Conservation (phyloP, 139 green algal species). For the Chlorella sp. region DNA sequence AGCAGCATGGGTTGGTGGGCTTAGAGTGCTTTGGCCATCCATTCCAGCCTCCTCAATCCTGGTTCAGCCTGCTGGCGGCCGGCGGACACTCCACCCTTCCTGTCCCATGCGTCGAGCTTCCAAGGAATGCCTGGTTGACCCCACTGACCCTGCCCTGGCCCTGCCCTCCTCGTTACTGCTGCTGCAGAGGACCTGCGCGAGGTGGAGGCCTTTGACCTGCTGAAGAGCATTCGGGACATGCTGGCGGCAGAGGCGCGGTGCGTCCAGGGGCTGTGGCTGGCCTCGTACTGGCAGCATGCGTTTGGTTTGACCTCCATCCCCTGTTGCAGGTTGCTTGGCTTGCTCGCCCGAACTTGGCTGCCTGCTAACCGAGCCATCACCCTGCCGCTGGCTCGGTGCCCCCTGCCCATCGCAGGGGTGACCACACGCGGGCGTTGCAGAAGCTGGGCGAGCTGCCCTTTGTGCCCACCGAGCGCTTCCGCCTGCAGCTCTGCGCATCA, state of each 20-base stretch:
- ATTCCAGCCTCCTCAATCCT: too few species aligned
- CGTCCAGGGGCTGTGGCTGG: too few species aligned
- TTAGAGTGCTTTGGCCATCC: too few species aligned
- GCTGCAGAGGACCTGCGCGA: constrained; percentile 37
- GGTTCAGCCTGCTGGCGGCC: too few species aligned
- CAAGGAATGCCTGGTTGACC: neutral
- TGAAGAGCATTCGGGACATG: constrained; percentile 43
- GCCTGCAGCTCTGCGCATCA: constrained; percentile 41
- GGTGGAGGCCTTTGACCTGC: constrained; percentile 46
- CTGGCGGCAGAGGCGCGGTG: constrained; percentile 26
- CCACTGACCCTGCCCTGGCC: too few species aligned
- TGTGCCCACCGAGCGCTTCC: constrained; percentile 51
- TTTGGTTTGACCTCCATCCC: neutral
- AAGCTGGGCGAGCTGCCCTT: constrained; percentile 51
- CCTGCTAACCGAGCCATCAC: neutral
- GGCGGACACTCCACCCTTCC: too few species aligned
- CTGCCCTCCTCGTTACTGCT: neutral
- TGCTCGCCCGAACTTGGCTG: too few species aligned
- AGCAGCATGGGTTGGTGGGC: neutral
- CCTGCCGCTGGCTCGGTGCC: neutral
- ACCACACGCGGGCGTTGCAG: constrained; percentile 36
- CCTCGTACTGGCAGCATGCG: too few species aligned
- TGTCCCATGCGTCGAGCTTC: neutral
- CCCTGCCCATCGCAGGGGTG: constrained; percentile 9
- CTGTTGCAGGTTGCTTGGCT: neutral